Conservation (phyloP, 352 stramenopile genomes). For the Phytophthora pini region DNA sequence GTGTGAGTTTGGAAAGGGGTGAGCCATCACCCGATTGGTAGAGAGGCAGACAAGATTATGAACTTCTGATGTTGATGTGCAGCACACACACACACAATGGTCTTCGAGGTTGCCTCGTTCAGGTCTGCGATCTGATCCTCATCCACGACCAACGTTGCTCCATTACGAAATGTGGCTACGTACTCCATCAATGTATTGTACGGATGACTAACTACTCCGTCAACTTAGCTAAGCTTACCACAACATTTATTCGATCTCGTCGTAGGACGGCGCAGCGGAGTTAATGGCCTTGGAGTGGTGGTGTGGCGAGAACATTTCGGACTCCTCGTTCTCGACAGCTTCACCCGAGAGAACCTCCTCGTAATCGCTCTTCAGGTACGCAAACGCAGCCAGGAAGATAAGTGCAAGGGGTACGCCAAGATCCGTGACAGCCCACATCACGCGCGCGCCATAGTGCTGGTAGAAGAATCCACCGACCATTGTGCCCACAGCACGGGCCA, state of each 20-base stretch:
- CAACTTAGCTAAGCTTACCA: background rate
- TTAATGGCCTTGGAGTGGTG: slow-evolving; percentile 45
- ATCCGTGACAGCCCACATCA: slow-evolving; percentile 65
- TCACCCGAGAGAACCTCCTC: slow-evolving; percentile 28
- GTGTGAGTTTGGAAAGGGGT: background rate
- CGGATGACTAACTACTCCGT: slow-evolving; percentile 13
- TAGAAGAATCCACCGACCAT: slow-evolving; percentile 69
- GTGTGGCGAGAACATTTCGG: slow-evolving; percentile 68
- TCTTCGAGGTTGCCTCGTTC: too few relatives aligned
- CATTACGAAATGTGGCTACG: background rate
- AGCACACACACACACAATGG: too few relatives aligned
- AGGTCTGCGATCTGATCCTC: too few relatives aligned
- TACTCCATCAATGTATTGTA: slow-evolving; percentile 22
- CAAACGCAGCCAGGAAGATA: slow-evolving; percentile 51
- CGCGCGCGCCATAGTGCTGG: slow-evolving; percentile 54
- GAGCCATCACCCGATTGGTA: background rate
- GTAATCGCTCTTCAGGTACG: slow-evolving; percentile 49
- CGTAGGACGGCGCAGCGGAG: slow-evolving; percentile 35
- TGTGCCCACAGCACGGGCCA: slow-evolving; percentile 56
- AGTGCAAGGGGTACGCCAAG: slow-evolving; percentile 59
- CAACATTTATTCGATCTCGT: slow-evolving; percentile 30
- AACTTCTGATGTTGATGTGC: slow-evolving; percentile 2
- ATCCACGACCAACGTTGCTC: too few relatives aligned
- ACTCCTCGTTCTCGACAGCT: slow-evolving; percentile 44
- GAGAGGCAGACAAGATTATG: slow-evolving; percentile 8